Evolutionary conservation across 176 grass and related monocot genomes (phyloP).

Genomic region (Eleusine indica): DNA sequence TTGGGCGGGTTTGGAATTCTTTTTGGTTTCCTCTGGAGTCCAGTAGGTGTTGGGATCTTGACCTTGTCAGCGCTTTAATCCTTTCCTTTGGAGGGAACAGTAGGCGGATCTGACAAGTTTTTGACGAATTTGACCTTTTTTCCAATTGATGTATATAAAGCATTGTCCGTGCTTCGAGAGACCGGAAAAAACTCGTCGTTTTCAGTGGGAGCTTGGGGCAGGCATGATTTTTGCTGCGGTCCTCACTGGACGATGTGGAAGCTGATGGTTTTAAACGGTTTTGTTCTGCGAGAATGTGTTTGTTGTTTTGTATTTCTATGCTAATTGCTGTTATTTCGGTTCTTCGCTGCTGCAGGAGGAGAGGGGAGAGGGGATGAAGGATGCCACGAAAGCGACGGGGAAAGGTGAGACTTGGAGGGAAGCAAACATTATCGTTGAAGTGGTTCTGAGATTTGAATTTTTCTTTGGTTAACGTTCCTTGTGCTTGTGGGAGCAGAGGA

Average conservation of each 20-base stretch:
- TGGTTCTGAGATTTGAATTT: constrained; percentile 53
- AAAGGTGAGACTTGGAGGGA: constrained; percentile 69
- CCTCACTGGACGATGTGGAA: not conserved
- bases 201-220: constrained; percentile 18
- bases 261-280: not conserved
- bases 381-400: constrained; percentile 61
- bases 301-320: constrained; percentile 9
- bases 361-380: constrained; percentile 28
- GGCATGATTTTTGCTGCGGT: constrained; percentile 29
- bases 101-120: constrained; percentile 59
- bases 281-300: not conserved
- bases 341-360: constrained; percentile 45
- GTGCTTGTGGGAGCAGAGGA: constrained; percentile 55
- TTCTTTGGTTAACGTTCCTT: constrained; percentile 41
- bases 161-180: constrained; percentile 14
- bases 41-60: constrained; percentile 55
- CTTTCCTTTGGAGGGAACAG: constrained; percentile 54
- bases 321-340: constrained; percentile 23
- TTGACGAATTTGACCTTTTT: constrained; percentile 54
- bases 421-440: constrained; percentile 51
- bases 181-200: constrained; percentile 44
- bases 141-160: constrained; percentile 29
- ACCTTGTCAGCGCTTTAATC: constrained; percentile 64
- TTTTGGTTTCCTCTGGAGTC: constrained; percentile 26
- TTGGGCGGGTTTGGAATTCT: constrained; percentile 49